A percentile compares a stretch with the other conserved stretches of the same genome.
phyloP scores from a whole-genome alignment of 2,329 filamentous ascomycete species.

The Colletotrichum sansevieriae region DNA sequence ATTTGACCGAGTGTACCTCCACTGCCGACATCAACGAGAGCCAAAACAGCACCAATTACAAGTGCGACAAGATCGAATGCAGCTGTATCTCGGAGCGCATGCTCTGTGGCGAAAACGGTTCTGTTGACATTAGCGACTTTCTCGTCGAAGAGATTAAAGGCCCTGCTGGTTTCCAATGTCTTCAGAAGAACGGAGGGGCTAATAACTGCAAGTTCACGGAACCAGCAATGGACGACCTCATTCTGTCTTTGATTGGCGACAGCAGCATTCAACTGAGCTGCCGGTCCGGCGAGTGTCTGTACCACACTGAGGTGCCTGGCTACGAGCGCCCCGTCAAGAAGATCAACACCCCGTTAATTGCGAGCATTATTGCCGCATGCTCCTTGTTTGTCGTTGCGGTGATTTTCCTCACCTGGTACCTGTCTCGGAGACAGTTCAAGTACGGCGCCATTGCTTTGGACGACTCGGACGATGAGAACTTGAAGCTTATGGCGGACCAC shows the following conservation, averaged over 20 bases:
- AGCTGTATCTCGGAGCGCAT: conserved; percentile 91
- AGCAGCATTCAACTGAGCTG: conserved; percentile 88
- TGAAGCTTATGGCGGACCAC: conserved; percentile 89
- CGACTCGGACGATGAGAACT: conserved; percentile 88
- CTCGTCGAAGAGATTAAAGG: conserved; percentile 85
- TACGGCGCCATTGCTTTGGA: conserved; percentile 85
- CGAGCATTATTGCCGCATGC: conserved; percentile 88
- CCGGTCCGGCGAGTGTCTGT: conserved; percentile 89
- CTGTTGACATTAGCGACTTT: conserved; percentile 93
- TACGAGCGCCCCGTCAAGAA: conserved; percentile 90
- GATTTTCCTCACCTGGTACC: conserved; percentile 87
- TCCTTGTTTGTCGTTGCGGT: conserved; percentile 90
- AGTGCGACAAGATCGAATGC: conserved; percentile 87
- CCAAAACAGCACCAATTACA: conserved; percentile 86
- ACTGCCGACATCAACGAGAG: conserved; percentile 75
- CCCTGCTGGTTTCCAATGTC: conserved; percentile 86
- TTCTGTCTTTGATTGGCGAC: conserved; percentile 90
- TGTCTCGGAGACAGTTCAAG: conserved; percentile 79
- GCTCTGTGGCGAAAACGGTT: conserved; percentile 92
- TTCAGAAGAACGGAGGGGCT: conserved; percentile 71
- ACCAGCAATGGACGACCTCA: conserved; percentile 91
- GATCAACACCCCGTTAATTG: conserved; percentile 97
- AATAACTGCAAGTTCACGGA: conserved; percentile 88
- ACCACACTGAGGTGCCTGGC: conserved; percentile 92
- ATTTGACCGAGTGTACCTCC: conserved; percentile 84